Percentiles rank a stretch among this genome's conserved stretches.
These are phyloP conservation scores for Aspergillus latus DNA, from an alignment of 2,329 filamentous ascomycete species.

Conservation along the genomic window DNA sequence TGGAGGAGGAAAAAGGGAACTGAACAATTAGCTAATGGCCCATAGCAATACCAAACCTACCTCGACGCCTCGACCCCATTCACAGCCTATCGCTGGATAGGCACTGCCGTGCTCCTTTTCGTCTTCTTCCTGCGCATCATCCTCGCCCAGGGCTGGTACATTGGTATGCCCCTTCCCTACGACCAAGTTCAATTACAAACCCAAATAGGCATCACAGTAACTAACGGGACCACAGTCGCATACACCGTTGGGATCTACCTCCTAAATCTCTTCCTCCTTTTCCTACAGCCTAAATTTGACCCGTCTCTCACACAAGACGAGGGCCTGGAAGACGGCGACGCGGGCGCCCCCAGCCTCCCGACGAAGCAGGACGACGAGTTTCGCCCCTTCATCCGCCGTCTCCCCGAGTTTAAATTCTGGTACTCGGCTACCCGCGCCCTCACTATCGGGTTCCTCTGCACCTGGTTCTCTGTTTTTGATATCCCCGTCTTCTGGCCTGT, in stretches of 20 bases:
- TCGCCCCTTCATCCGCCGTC: conserved; percentile 89
- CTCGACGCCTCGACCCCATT: conserved; percentile 92
- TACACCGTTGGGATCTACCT: conserved; percentile 99
- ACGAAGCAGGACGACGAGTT: conserved; percentile 98
- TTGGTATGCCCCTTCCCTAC: conserved; percentile 60
- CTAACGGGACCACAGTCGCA: conserved; percentile 63
- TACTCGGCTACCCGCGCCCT: conserved; percentile 90
- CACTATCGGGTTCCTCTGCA: conserved; percentile 78
- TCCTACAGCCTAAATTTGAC: conserved; percentile 98
- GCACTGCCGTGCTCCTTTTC: conserved; percentile 70
- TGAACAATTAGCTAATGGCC: conserved; percentile 13
- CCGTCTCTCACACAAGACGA: conserved; percentile 93
- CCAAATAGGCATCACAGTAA: background rate
- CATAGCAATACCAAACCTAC: conserved; percentile 88
- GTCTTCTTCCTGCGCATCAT: conserved; percentile 89
- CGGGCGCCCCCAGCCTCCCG: conserved; percentile 66
- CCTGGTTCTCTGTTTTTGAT: conserved; percentile 92
- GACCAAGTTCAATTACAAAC: too few species aligned
- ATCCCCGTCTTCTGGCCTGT: conserved; percentile 99
- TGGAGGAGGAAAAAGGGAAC: background rate
- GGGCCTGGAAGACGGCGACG: conserved; percentile 90
- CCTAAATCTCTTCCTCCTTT: conserved; percentile 97
- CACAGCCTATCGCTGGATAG: conserved; percentile 84
- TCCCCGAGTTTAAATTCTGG: conserved; percentile 99
- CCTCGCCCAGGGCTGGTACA: conserved; percentile 96